Base-by-base conservation (phyloP, 371 early-diverging fungal species). In the Blakeslea trispora region DNA sequence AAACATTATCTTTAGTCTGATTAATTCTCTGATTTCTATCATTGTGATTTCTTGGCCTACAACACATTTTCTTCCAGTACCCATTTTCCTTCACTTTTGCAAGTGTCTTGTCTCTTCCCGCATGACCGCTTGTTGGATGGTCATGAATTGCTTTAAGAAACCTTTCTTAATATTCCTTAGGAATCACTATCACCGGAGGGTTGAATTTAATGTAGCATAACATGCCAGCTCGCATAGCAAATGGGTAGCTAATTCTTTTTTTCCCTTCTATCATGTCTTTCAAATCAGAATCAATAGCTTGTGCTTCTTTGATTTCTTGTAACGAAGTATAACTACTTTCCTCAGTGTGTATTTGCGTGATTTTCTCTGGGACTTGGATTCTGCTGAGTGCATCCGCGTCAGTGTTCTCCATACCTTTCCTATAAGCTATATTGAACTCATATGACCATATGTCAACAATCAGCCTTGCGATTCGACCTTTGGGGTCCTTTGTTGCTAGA, bases 71-170 rank as follows among this genome's bases (percentile, higher is more conserved):
- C 3, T 32, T 17, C 60, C 54, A 57, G 21, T 42, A 57, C 1
- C 37, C 58, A 45, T 45, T 43, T 1, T 32, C 45, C 24, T 45
- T 45, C 14, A 53, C 53, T 34, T 47, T 59, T 1, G 1, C 49
- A 1, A 53, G 1, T 4, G 49, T 46, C 21, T 53, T 59, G 43
- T 59, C 60, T 6, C 43, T 23, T 13, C 60, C 60, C 1, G 48
- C 2, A 42, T 59, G 60, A 1, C 32, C 53, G 23, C 48, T 8
- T 2, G 45, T 45, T 8, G 45, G 45, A 23, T 45, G 45, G 2
- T 45, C 23, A 22, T 22, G 22, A 11, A 45, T 23, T 11, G 22
- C 45, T 22, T 45, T 2, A 4, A 45, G 13, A 9, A 45, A 45
- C 9, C 22, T 23, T 22, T 22, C 11, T 19, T 23, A 13, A 5